Evolutionary conservation across 1,139 yeast species (phyloP), one percentile per base, ranked within the genome.

Genomic region (Geotrichum phurueaensis): DNA sequence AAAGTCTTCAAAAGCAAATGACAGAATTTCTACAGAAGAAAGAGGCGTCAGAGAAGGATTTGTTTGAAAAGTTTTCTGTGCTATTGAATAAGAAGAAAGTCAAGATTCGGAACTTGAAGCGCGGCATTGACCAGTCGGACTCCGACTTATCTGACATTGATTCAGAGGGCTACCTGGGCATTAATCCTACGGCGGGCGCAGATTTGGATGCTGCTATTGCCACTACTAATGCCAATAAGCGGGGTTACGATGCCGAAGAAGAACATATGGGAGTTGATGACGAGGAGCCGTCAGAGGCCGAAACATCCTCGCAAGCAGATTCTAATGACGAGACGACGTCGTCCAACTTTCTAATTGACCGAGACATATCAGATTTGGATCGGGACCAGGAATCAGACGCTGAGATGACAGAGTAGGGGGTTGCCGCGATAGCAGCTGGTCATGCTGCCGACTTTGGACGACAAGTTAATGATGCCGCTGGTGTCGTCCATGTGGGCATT

Each of bases 1-100:
- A 45, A 13, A 36, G 39, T 18, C 22, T 58, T 10, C 54, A 50
- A n/a, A 43, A 13, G 6, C 65, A 63, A 52, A 5, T 60, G 31
- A 55, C 49, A 12, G 66, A 68, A 12, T 62, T 68, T 60, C 56
- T 63, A 0, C 54, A 54, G 10, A 63, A 64, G 22, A 66, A 68
- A 4, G 56, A 65, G 31, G 54, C 56, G 4, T 63, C 64, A 2
- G 67, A 70, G 43, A 66, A 66, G 1, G 64, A 63, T 1, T 57
- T 72, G 53, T 57, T 70, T 1, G 56, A 60, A 9, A 61, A 64
- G 59, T 71, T 70, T 33, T 64, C 73, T 0, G 65, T 63, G 15
- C 56, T 74, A 10, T 39, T 74, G 20, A 71, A 73, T 49, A 67
- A 68, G 12, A 66, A 73, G 56, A 71, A 71, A 53, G 60, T 53